Evolutionary conservation across 139 green algal genomes (phyloP), one percentile per base, ranked within the genome.

Genomic region (Zygnema cylindricum): DNA sequence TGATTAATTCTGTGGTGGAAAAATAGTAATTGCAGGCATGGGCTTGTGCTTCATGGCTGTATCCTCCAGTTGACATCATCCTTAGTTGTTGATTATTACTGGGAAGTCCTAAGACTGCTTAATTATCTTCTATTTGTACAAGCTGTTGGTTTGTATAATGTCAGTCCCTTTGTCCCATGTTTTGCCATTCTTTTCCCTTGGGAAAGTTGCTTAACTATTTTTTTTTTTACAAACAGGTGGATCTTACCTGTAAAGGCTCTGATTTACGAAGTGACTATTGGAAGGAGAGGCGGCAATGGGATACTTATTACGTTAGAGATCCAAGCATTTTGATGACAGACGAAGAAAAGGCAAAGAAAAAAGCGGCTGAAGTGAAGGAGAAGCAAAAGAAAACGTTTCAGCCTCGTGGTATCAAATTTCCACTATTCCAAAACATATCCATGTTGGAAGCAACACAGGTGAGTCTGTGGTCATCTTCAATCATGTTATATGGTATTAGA

Each of bases 381-480:
- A 63, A 16, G 49, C 77, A 85, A 57, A 42, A 77, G 11, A 36
- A 32, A 0, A 33, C 77, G 1, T 87, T 89, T 76, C 41, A 55
- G n/a, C 86, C 86, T 1, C 92, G 94, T 30, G 91, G 91, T 71
- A 96, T 96, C 88, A 78, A 76, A 55, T 94, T 96, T 92, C 94
- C 95, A 30, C 90, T 93, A 40, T 96, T 96, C 91, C 89, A 93
- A 81, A 96, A 96, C 77, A 40, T 95, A n/a, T 88, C 75, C 0
- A 30, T 93, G 88, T 38, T 30, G 22, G 93, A 95, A 1, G 94
- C 94, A 1, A 85, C 81, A 39, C 32, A 86, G 25, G 32, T 76
- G 69, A 84, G 95, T 16, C 7, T 63, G 49, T 63, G 49, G 49
- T n/a, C n/a, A n/a, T n/a, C n/a, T n/a, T n/a, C n/a, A n/a, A n/a